phyloP scores from a whole-genome alignment of 345 rosid species.

The Excoecaria agallocha region DNA sequence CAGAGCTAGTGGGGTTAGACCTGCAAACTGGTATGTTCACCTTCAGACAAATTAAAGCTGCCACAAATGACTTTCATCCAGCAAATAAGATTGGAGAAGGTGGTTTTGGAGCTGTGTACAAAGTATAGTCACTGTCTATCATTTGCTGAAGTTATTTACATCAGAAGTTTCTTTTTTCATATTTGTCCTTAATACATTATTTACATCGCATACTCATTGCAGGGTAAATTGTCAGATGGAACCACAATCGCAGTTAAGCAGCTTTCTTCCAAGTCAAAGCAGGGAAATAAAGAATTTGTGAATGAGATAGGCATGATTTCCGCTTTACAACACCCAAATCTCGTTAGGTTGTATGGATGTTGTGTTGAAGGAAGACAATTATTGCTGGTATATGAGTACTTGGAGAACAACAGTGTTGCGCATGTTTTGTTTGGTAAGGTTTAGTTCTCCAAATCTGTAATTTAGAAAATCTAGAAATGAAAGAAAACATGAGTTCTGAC shows the following conservation, averaged over 20 bases:
- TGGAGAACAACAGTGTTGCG: slow-evolving; percentile 66
- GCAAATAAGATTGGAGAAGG: slow-evolving; percentile 70
- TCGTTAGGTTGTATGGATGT: slow-evolving; percentile 63
- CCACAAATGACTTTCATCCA: slow-evolving; percentile 60
- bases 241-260: slow-evolving; percentile 65
- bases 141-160: not conserved
- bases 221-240: slow-evolving; percentile 63
- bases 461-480: not conserved
- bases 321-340: slow-evolving; percentile 67
- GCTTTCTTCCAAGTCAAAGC: slow-evolving; percentile 66
- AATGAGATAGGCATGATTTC: slow-evolving; percentile 70
- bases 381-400: slow-evolving; percentile 56
- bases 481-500: not conserved
- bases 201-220: slow-evolving; percentile 1
- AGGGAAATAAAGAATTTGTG: slow-evolving; percentile 72
- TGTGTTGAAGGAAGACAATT: slow-evolving; percentile 62
- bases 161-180: not conserved
- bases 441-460: not conserved
- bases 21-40: slow-evolving; percentile 66
- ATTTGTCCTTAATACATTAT: not conserved
- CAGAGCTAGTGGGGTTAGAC: slow-evolving; percentile 56
- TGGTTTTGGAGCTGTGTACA: slow-evolving; percentile 78
- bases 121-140: slow-evolving; percentile 31
- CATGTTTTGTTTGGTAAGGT: slow-evolving; percentile 55
- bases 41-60: slow-evolving; percentile 62